phyloP scores from a whole-genome alignment of 257 asterid species.

The Asclepias syriaca region DNA sequence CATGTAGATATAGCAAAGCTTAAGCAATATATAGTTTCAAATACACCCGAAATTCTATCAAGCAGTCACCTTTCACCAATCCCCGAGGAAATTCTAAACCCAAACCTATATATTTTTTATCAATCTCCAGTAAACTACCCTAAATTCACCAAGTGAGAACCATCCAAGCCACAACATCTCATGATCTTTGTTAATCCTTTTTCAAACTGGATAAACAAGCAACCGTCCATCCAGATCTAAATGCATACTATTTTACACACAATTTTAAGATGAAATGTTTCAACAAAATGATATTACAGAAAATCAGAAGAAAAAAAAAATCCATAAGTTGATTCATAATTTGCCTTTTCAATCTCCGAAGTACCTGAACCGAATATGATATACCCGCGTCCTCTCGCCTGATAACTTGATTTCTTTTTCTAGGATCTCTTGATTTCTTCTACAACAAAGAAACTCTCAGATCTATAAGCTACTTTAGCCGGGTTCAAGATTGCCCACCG shows the following conservation, averaged over 20 bases:
- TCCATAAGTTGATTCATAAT: background rate
- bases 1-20: background rate
- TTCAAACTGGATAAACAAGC: background rate
- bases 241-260: no score
- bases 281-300: background rate
- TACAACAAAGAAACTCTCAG: background rate
- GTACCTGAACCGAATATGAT: background rate
- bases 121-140: background rate
- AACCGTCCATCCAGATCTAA: background rate
- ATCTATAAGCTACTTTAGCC: background rate
- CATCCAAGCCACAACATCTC: background rate
- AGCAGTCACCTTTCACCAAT: background rate
- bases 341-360: background rate
- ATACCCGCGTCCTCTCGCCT: background rate
- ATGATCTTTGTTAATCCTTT: background rate
- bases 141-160: background rate
- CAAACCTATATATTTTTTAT: background rate
- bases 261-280: background rate
- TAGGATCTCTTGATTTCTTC: background rate
- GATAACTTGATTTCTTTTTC: background rate
- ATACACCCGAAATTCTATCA: background rate
- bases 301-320: background rate
- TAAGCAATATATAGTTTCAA: background rate
- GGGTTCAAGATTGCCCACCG: background rate
- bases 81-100: background rate